Base-by-base conservation (phyloP, 1,139 yeast genomes). In the Yamadazyma sp. region DNA sequence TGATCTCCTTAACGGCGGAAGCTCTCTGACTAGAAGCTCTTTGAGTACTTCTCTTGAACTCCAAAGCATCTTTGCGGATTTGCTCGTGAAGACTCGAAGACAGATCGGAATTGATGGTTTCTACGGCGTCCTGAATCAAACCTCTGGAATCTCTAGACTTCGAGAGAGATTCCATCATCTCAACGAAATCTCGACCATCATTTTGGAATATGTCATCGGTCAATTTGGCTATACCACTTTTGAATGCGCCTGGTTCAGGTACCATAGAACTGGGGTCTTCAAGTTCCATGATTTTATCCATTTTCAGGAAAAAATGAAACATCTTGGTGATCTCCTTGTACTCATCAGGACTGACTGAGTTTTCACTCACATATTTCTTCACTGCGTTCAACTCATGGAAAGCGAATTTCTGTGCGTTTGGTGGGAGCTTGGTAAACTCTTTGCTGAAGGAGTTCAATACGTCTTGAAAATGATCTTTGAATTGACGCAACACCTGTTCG, bases 141-240 rank as follows among this genome's bases (percentile, higher is more conserved):
- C 75, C 80, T 41, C 83, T 61, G 0, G 70, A 76, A 51, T 69
- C 66, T 31, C 82, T 64, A n/a, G 79, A 68, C 45, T 77, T 79
- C 6, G 86, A 84, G 28, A 85, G 66, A 40, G 79, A 73, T 55
- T 85, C 95, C 81, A 87, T 81, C 79, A 85, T 80, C 47, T 81
- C 83, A 31, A 87, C 75, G 51, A 87, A 86, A 39, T 80, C 75
- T 49, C 75, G 75, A 22, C 95, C 95, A 48, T 84, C 88, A 55
- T 84, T 83, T 46, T 78, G 79, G 42, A 86, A 66, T 24, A 87
- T 61, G 55, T 87, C 95, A 48, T 87, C 94, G 0, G 94, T 92
- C 38, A 87, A 84, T 11, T 78, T 75, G 37, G 81, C 69, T 6
- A 34, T 11, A 5, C 27, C 37, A 8, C 14, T n/a, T 5, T 34